Evolutionary conservation across 2,329 filamentous ascomycete genomes (phyloP), one percentile per base, ranked within the genome.

Genomic region (Fusarium tuaranense): DNA sequence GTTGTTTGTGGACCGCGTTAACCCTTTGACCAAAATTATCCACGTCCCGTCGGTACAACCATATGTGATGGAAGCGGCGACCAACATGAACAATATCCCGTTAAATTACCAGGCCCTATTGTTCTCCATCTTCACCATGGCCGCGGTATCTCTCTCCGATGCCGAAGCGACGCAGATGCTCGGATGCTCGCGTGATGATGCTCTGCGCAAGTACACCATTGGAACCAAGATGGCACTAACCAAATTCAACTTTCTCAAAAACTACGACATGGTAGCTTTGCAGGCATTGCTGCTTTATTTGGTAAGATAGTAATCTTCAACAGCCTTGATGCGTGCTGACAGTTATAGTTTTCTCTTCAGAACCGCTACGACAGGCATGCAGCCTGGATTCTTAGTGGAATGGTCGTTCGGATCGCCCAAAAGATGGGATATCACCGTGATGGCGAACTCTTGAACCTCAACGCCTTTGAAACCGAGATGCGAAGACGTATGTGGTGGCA

Each of bases 11-110:
- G 91, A 94, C 59, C 91, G 94, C 70, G 91, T 95, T 65, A 93
- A 95, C 76, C 93, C 93, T 0, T 81, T 95, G 55, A 90, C 91
- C 74, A 95, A 95, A 79, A 83, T 90, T 55, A 90, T 94, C 27
- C 94, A 96, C 79, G 88, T 92, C 2, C 93, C 93, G 0, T 91
- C 91, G 0, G 81, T 94, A 5, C 91, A 95, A 77, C 87, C 88
- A 3, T 87, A 89, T 55, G 84, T 95, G 9, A 87, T 93, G 41
- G 89, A 93, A 68, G 91, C 92, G 3, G 88, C 88, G 2, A 86
- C 86, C 18, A 87, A 90, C 70, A 83, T 92, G 22, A 83, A 84
- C 14, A 86, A 85, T 48, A 82, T 94, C 2, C 87, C 88, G 0
- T 86, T 88, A 46, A 89, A 89, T 64, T 82, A 90, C 27, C 90